Evolutionary conservation across 2,329 filamentous ascomycete genomes (phyloP), one percentile per base, ranked within the genome.

Genomic region (Aspergillus caelatus): DNA sequence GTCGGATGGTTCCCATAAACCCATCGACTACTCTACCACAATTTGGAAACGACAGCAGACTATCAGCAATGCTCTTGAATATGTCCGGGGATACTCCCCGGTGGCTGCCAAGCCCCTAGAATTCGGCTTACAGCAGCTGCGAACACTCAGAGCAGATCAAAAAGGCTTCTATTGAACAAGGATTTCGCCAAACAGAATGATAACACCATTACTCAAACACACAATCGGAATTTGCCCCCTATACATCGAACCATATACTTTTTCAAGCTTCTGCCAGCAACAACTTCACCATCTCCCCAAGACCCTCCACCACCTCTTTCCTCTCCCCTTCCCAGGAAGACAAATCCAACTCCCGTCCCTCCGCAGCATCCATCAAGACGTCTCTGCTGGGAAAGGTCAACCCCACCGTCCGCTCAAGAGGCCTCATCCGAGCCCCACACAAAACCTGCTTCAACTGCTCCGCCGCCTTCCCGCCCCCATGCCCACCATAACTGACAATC

Each of bases 401-500:
- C 5, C 57, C 71, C 0, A 73, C 69, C 58, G 68, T 72, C 14
- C 68, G 72, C 36, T 73, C 67, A 32, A 75, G 69, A 34, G 75
- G 69, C 23, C 62, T 69, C 78, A 81, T 79, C 14, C 69, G 65
- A 39, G 81, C 53, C 0, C 74, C 79, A 12, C 67, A 65, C 43
- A 80, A 63, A 23, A 81, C 70, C 26, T 73, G 64, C 28, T 65
- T 67, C 66, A 81, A 65, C 63, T 80, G 77, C 30, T 60, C 74
- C 2, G 75, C 75, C 2, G 75, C 75, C 55, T 80, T 79, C 2
- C 62, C 72, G 0, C 80, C 79, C 1, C 80, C 80, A 30, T 73
- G 71, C 0, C 80, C 79, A 5, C 86, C 86, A 74, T 88, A 88
- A 61, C 79, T 84, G 30, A 89, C 80, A 61, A 88, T 78, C 54